A percentile compares a stretch with the other conserved stretches of the same genome.
Conservation (phyloP, 164 flowering plant genomes). For the Hamamelis virginiana region DNA sequence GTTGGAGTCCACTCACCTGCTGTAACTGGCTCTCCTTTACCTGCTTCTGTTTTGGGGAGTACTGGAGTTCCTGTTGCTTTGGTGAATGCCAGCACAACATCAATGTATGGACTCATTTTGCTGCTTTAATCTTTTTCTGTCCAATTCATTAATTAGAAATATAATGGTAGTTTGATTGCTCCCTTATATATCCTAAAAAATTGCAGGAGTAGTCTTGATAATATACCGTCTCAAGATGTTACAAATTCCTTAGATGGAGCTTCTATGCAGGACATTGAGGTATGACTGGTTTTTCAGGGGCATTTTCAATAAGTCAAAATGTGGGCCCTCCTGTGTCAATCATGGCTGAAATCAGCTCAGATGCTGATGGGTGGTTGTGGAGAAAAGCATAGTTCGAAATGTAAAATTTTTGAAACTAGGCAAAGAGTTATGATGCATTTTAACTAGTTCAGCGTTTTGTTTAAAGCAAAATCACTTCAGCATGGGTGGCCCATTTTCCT, state of each 20-base stretch:
- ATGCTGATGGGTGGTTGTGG: not conserved
- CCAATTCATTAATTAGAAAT: not conserved
- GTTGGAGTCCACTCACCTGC: constrained; percentile 11
- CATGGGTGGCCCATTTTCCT: not conserved
- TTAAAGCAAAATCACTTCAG: not conserved
- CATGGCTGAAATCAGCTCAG: not conserved
- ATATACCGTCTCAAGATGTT: constrained; percentile 35
- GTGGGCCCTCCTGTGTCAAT: too few species aligned
- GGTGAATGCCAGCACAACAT: constrained; percentile 21
- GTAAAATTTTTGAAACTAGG: too few species aligned
- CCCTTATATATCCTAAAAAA: not conserved
- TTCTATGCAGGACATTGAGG: constrained; percentile 80
- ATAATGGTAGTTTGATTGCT: not conserved
- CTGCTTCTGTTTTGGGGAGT: constrained; percentile 20
- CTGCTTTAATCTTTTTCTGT: not conserved
- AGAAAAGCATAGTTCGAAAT: not conserved
- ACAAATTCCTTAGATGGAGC: constrained; percentile 42
- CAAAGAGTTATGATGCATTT: not conserved
- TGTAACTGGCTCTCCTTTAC: constrained; percentile 4
- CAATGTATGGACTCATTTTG: constrained; percentile 34
- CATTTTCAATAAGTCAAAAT: too few species aligned
- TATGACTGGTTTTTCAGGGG: constrained; percentile 16
- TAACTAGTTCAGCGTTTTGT: not conserved
- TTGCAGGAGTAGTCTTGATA: constrained; percentile 39
- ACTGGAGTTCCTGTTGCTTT: constrained; percentile 24